Base-by-base conservation (phyloP, 805 yeast genomes). In the Ogataea salicorniae region DNA sequence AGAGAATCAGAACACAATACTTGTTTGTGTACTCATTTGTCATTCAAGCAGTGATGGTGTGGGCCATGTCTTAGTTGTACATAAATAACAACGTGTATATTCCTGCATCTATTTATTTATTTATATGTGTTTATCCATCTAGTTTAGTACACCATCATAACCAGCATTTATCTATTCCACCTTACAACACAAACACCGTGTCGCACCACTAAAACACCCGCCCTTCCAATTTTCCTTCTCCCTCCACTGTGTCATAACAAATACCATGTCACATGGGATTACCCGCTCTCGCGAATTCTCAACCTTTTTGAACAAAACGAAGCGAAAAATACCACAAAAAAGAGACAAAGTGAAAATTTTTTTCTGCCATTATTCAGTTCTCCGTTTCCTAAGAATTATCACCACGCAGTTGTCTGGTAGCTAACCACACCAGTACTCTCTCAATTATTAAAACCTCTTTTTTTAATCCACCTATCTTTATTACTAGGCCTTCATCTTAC, bases 1-100 rank as follows among this genome's bases (percentile, higher is more conserved):
- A 89, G 53, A 84, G 87, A 64, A 79, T 86, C 50, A 80, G 97
- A 55, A 84, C 94, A 49, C 95, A 92, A 60, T 92, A 87, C 63
- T 71, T 92, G 53, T 90, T 92, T 59, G 73, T 85, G 38, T 92
- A 92, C 66, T 83, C 95, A 8, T 88, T 89, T 58, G 74, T 87
- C 15, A 74, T 90, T 60, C 98, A 92, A 70, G 77, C 86, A 20
- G 60, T 81, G 17, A 70, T 88, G 46, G 80, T 90, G 71, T 83
- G 92, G 83, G 69, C 84, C 50, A 80, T 91, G 80, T 26, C 45
- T 2, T 42, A 23, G 17, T 67, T 67, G 14, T 66, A 41, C 50
- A n/a, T 17, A 22, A 36, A 17, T 15, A 17, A 6, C 14, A 26
- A 26, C 7, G 15, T 22, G 22, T 37, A 20, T 37, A 37, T 37